These are phyloP conservation scores for Triticum timopheevii DNA, from an alignment of 176 grass and related monocot species.

Conservation along the genomic window DNA sequence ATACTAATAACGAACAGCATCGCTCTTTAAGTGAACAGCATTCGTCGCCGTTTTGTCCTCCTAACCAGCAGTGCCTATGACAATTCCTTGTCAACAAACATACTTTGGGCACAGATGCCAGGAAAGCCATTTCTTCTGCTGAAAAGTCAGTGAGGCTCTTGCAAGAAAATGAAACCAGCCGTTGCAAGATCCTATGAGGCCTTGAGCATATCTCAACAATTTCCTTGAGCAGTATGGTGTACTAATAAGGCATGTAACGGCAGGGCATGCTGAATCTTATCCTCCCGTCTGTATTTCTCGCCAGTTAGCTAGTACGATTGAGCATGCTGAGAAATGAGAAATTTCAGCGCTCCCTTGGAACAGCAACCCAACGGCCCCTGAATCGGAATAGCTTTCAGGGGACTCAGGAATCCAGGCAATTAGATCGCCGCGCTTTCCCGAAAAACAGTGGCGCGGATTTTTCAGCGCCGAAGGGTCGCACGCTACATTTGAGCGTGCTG, in stretches of 20 bases:
- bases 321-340: slow-evolving; percentile 15
- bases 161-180: neutral
- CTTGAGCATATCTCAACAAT: neutral
- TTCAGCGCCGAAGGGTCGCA: neutral
- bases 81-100: slow-evolving; percentile 1
- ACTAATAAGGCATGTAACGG: neutral
- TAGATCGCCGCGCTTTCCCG: neutral
- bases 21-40: neutral
- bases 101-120: neutral
- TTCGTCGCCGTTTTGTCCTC: neutral
- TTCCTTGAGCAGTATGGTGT: neutral
- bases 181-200: neutral
- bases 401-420: neutral
- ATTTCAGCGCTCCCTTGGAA: neutral
- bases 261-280: neutral
- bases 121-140: neutral
- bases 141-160: neutral
- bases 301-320: neutral
- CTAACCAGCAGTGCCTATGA: neutral
- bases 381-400: neutral
- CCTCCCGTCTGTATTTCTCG: neutral
- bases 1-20: neutral
- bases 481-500: neutral
- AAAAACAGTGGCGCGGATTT: neutral
- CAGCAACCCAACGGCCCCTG: neutral